Base-by-base conservation (phyloP, 305 asterid genomes). In the Rubia peregrina region DNA sequence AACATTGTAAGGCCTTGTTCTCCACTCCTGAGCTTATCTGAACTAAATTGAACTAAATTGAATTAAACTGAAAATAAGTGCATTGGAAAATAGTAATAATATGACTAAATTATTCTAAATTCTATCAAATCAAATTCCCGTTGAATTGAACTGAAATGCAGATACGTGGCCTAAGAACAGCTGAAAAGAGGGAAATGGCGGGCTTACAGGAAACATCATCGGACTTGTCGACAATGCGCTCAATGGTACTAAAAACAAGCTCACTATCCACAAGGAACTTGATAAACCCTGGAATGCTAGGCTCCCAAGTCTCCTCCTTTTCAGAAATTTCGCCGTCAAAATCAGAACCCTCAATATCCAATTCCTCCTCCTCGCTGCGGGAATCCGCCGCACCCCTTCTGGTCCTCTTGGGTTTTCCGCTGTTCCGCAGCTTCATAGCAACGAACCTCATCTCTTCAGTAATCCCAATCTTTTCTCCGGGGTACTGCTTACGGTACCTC, bases 371-470 rank as follows among this genome's bases (percentile, higher is more conserved):
- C 26, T 33, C 46, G 26, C 21, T 44, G 65, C 9, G 71, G 22
- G 67, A 24, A 30, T 44, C 71, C 12, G 43, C 21, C n/a, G 2
- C 57, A 6, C 68, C 30, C 33, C 13, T 51, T 22, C 36, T 68
- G 49, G 38, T 61, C 44, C 72, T 73, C 65, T 36, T 59, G 8
- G 71, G 79, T 49, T 80, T 88, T 24, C 85, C 83, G 65, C 75
- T 83, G 64, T 84, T 93, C 46, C 90, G 78, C 71, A 90, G 85
- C 76, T 86, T 90, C 98, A 93, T 93, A 0, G 97, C 90, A 42
- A 93, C 90, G 72, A 93, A 93, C 72, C 98, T 82, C 96, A 93
- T 89, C 80, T 93, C 98, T 86, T 93, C 97, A 40, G 91, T 83
- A 16, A 90, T 90, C 16, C 98, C 98, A 56, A 82, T 68, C 24